These are phyloP conservation scores for Centella asiatica DNA, from an alignment of 129 eudicot genomes.

Conservation along the genomic window DNA sequence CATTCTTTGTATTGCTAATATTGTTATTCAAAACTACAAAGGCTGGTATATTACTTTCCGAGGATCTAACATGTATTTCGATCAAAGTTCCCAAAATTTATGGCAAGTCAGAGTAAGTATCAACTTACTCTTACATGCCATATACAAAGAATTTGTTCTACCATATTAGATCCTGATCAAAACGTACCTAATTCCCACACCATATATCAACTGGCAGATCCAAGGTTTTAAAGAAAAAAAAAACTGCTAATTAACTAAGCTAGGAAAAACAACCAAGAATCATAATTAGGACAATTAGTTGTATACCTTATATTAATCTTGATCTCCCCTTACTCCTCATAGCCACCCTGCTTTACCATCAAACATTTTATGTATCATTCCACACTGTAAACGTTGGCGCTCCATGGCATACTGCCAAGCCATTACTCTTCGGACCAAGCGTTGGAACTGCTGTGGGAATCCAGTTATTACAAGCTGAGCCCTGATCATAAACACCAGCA, in stretches of 20 bases:
- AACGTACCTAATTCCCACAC: no score
- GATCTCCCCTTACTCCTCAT: neutral
- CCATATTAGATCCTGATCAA: no score
- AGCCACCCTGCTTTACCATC: neutral
- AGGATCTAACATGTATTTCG: conserved; percentile 36
- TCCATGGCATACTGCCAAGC: conserved; percentile 36
- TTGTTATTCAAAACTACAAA: conserved; percentile 44
- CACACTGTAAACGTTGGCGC: conserved; percentile 51
- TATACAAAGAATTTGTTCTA: no score
- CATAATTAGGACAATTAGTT: conserved; percentile 14
- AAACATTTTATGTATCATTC: conserved; percentile 33
- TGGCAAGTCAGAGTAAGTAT: conserved; percentile 16
- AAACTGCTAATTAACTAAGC: conserved; percentile 7
- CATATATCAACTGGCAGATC: conserved; percentile 15
- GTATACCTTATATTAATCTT: conserved; percentile 5
- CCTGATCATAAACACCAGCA: conserved; percentile 26
- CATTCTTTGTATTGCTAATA: conserved; percentile 32
- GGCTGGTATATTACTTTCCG: conserved; percentile 42
- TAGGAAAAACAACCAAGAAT: conserved; percentile 13
- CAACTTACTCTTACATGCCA: conserved; percentile 5
- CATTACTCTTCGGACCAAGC: conserved; percentile 27
- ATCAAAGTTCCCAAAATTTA: conserved; percentile 61
- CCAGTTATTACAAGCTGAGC: conserved; percentile 47
- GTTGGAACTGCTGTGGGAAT: conserved; percentile 67
- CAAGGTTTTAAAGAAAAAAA: neutral